Evolutionary conservation across 2,329 filamentous ascomycete genomes (phyloP), one percentile per base, ranked within the genome.

Genomic region (Arthrobotrys iridis): DNA sequence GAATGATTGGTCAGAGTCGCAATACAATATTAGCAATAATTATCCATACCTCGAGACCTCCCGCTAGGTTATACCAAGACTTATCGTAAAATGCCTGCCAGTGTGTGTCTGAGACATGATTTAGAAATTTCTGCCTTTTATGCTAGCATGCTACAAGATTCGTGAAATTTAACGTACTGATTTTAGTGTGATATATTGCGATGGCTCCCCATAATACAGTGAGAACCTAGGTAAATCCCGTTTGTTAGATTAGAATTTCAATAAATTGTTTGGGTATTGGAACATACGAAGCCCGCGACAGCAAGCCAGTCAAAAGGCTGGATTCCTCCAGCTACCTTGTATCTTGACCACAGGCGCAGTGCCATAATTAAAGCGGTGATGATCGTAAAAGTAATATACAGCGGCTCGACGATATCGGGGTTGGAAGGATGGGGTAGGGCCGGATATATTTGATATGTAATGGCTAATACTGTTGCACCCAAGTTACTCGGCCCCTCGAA

Each of bases 311-410:
- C 72, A 33, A 76, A 76, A 4, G 58, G 28, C 26, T 65, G 57
- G 6, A 76, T 71, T n/a, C 65, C 65, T 11, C 57, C 57, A 13
- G 72, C 57, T 3, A 76, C 55, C 22, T 70, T 76, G 43, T 76
- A 41, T 33, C 72, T 70, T 15, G 72, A 76, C 65, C 66, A 76
- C 6, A 76, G 24, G n/a, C 72, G 55, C 8, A 76, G n/a, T 5
- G 41, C 50, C 43, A 76, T 68, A 4, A 76, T 35, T 15, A 76
- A 33, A 20, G 65, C 55, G 4, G 72, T 76, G 5, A 76, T 11
- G 3, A 60, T 20, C 5, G 72, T 76, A 22, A 76, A 71, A 2
- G 63, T 10, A 6, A 48, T 55, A 46, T 37, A 76, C 7, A 76
- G n/a, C 3, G 72, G 72, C 3, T 71, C 22, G 15, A 71, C 43